These are phyloP conservation scores for Phaffia tasmanica DNA, from an alignment of 768 basidiomycete species.

Conservation along the genomic window DNA sequence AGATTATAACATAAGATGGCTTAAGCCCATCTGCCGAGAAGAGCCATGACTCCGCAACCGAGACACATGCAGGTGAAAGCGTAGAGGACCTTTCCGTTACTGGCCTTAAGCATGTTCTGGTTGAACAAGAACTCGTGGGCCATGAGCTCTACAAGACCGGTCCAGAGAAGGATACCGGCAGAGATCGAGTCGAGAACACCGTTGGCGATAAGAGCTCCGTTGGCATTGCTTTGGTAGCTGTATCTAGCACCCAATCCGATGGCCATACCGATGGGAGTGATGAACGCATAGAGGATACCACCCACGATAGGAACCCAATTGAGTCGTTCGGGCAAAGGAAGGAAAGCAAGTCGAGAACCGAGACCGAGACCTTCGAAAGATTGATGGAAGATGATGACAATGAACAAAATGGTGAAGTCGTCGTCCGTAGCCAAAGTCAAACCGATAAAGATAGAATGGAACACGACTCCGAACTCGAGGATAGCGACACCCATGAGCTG, in stretches of 20 bases:
- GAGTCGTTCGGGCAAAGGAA: conserved; percentile 41
- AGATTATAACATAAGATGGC: too few relatives aligned
- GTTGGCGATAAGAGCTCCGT: conserved; percentile 49
- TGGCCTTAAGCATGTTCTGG: conserved; percentile 56
- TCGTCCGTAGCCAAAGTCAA: conserved; percentile 56
- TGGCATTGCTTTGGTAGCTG: conserved; percentile 21
- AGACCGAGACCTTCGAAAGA: conserved; percentile 88
- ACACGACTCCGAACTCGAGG: conserved; percentile 64
- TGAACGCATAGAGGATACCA: conserved; percentile 51
- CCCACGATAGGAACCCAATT: conserved; percentile 48
- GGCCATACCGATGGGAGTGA: conserved; percentile 81
- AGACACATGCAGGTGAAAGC: conserved; percentile 65
- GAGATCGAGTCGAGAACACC: conserved; percentile 77
- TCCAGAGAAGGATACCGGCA: conserved; percentile 54
- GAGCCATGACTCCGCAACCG: conserved; percentile 79
- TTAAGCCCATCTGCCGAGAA: conserved; percentile 80
- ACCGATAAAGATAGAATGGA: conserved; percentile 55
- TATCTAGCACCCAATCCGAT: conserved; percentile 59
- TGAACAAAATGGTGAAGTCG: conserved; percentile 56
- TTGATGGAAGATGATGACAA: conserved; percentile 84
- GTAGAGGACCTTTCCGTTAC: conserved; percentile 55
- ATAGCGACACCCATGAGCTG: conserved; percentile 81
- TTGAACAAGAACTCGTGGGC: conserved; percentile 93
- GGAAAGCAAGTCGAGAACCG: conserved; percentile 73
- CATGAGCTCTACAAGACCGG: conserved; percentile 77